These are phyloP conservation scores for Lecanicillium sp. DNA, from an alignment of 2,329 filamentous ascomycete genomes.

Conservation along the genomic window DNA sequence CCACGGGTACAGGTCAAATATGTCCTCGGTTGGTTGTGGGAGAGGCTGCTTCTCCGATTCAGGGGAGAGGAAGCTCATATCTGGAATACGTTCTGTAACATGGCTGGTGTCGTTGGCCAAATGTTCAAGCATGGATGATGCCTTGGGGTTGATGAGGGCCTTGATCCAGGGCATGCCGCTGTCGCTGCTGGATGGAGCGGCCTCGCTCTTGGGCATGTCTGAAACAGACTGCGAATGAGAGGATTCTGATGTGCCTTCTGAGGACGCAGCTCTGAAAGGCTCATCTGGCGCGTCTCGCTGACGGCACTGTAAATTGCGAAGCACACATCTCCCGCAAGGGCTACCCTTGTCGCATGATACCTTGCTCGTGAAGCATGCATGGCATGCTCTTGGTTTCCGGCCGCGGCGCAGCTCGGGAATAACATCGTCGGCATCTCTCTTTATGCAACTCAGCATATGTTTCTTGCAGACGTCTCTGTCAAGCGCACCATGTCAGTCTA, in stretches of 20 bases:
- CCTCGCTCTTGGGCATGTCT: background rate
- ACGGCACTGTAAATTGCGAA: slow-evolving; percentile 16
- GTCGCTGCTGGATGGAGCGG: background rate
- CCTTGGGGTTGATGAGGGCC: slow-evolving; percentile 21
- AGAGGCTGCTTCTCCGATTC: background rate
- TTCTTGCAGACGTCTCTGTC: slow-evolving; percentile 23
- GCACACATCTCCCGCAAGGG: slow-evolving; percentile 22
- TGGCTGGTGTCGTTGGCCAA: slow-evolving; percentile 14
- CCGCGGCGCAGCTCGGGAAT: slow-evolving; percentile 22
- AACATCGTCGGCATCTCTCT: slow-evolving; percentile 14
- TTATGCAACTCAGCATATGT: slow-evolving; percentile 20
- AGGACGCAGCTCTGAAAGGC: background rate
- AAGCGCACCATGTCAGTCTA: background rate
- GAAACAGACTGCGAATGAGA: background rate
- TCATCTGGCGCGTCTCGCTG: background rate
- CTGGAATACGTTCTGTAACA: slow-evolving; percentile 1
- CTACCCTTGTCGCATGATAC: slow-evolving; percentile 22
- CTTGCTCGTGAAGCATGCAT: slow-evolving; percentile 25
- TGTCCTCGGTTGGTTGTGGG: background rate
- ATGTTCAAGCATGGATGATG: slow-evolving; percentile 20
- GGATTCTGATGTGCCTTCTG: background rate
- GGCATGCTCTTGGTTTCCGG: slow-evolving; percentile 24
- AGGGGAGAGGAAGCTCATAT: slow-evolving; percentile 9
- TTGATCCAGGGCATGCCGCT: slow-evolving; percentile 21
- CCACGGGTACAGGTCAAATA: slow-evolving; percentile 15